Evolutionary conservation across 78 protist genomes (phyloP).

Genomic region (Protostelium mycophagum): DNA sequence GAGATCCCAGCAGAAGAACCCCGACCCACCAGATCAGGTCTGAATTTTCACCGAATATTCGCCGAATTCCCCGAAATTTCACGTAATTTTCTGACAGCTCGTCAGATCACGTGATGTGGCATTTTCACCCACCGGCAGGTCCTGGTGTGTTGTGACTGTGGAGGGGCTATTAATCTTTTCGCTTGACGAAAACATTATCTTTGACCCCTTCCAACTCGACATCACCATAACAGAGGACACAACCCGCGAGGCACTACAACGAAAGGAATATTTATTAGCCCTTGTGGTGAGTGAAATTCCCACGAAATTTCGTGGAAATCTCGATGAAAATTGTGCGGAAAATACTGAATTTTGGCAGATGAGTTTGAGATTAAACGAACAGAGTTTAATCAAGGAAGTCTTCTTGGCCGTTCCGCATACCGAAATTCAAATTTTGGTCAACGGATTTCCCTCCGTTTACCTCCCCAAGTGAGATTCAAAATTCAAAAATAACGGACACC

Average conservation of each 20-base stretch:
- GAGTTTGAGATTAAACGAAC: constrained; percentile 79
- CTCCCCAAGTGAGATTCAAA: constrained; percentile 1
- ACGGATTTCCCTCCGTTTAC: constrained; percentile 25
- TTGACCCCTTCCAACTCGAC: constrained; percentile 87
- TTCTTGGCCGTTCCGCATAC: constrained; percentile 48
- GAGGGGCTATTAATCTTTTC: constrained; percentile 89
- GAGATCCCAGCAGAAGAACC: neutral
- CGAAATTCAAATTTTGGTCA: constrained; percentile 40
- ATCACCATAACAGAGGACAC: constrained; percentile 75
- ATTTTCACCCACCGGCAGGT: constrained; percentile 78
- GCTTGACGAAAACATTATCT: constrained; percentile 68
- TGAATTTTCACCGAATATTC: neutral
- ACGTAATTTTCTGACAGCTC: too few relatives aligned
- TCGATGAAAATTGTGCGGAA: neutral
- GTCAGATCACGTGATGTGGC: constrained; percentile 31
- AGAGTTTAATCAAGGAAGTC: constrained; percentile 25
- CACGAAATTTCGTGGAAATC: neutral
- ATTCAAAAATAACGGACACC: neutral
- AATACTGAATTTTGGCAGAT: constrained; percentile 29
- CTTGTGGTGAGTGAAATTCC: constrained; percentile 41
- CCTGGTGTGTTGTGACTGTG: constrained; percentile 77
- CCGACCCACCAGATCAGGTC: neutral
- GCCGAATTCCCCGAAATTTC: neutral
- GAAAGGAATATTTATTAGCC: constrained; percentile 44
- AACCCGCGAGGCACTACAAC: constrained; percentile 3